phyloP scores from a whole-genome alignment of 257 asterid species.

The Agastache rugosa region DNA sequence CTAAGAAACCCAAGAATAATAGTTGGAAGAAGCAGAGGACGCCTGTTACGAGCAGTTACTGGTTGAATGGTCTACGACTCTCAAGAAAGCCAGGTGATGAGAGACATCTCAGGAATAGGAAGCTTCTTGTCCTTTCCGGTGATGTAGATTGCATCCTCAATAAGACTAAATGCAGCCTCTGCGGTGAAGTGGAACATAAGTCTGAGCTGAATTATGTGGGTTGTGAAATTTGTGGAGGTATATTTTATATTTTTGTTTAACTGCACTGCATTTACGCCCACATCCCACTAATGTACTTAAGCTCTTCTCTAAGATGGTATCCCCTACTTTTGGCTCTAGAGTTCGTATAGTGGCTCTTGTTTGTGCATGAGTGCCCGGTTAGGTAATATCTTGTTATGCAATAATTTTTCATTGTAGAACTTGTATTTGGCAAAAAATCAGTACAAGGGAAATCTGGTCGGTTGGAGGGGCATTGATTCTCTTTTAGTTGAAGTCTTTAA shows the following conservation, averaged over 20 bases:
- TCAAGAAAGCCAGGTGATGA: conserved; percentile 73
- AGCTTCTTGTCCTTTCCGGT: conserved; percentile 61
- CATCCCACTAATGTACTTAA: conserved; percentile 21
- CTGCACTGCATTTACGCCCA: conserved; percentile 26
- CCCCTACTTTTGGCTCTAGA: conserved; percentile 2
- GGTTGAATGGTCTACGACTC: conserved; percentile 79
- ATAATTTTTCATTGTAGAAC: conserved; percentile 7
- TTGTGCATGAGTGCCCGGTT: conserved; percentile 13
- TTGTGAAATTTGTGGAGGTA: conserved; percentile 94
- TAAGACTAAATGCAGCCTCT: conserved; percentile 74
- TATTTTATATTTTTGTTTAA: conserved; percentile 19
- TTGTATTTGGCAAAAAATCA: conserved; percentile 32
- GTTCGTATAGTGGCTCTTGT: conserved; percentile 25
- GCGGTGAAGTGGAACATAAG: conserved; percentile 67
- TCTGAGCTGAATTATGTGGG: conserved; percentile 67
- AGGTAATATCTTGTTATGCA: conserved; percentile 5
- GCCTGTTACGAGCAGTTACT: conserved; percentile 58
- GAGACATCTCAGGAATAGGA: conserved; percentile 60
- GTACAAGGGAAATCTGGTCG: conserved; percentile 3
- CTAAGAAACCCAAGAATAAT: conserved; percentile 47
- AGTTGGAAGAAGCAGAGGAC: conserved; percentile 69
- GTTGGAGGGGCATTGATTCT: conserved; percentile 29
- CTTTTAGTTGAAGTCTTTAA: conserved; percentile 17
- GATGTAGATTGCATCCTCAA: conserved; percentile 42
- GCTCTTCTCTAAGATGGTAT: conserved; percentile 17